Evolutionary conservation across 345 rosid genomes (phyloP).

Genomic region (Dipteronia dyeriana): DNA sequence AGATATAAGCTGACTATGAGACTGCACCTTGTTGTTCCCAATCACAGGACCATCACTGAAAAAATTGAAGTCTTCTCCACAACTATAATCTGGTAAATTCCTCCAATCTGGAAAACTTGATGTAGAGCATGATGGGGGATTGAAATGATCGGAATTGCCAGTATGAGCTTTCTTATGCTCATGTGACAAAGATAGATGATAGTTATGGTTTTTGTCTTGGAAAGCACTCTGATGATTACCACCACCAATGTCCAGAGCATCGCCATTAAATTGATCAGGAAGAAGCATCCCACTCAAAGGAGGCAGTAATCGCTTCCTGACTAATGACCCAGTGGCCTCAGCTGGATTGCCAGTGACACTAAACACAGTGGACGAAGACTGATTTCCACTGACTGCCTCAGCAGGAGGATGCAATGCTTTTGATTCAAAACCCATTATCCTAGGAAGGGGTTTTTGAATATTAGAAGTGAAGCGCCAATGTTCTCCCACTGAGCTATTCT

Average conservation of each 20-base stretch:
- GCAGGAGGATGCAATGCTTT: constrained; percentile 31
- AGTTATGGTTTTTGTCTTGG: constrained; percentile 14
- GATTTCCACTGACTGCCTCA: constrained; percentile 28
- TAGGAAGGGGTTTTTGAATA: constrained; percentile 44
- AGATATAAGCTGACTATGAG: constrained; percentile 15
- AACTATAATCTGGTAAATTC: constrained; percentile 17
- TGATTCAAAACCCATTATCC: constrained; percentile 59
- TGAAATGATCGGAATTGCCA: constrained; percentile 26
- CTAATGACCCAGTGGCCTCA: constrained; percentile 43
- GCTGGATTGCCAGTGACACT: constrained; percentile 26
- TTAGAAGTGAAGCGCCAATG: constrained; percentile 29
- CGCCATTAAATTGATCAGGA: constrained; percentile 44
- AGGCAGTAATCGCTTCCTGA: constrained; percentile 55
- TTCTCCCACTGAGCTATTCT: constrained; percentile 32
- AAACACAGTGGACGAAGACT: constrained; percentile 33
- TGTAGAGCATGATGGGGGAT: constrained; percentile 24
- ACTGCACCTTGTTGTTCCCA: constrained; percentile 24
- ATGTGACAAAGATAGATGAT: constrained; percentile 31
- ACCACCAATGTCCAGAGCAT: constrained; percentile 41
- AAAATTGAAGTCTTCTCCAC: constrained; percentile 20
- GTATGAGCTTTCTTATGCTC: constrained; percentile 61
- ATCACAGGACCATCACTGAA: constrained; percentile 49
- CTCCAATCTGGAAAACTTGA: constrained; percentile 29
- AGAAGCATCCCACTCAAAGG: constrained; percentile 49
- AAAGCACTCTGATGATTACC: constrained; percentile 33